Percentiles rank a stretch among this genome's conserved stretches.
These are phyloP conservation scores for Psilocybe cubensis DNA, from an alignment of 768 basidiomycete genomes.

Conservation along the genomic window DNA sequence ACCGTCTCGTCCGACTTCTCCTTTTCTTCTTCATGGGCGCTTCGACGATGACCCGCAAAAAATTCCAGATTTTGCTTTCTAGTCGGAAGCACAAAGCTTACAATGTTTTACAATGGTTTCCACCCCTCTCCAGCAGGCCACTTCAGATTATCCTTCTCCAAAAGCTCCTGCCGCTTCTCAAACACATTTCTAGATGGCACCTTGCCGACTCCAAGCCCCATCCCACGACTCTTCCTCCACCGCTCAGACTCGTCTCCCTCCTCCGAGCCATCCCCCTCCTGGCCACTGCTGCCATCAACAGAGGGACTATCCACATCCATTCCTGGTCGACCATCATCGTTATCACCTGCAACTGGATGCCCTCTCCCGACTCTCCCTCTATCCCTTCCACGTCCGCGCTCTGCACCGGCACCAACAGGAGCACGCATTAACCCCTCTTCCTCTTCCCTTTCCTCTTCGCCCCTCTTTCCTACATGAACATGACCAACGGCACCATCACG, in stretches of 20 bases:
- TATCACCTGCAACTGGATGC: conserved; percentile 32
- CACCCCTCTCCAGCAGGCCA: conserved; percentile 65
- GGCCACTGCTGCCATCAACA: conserved; percentile 33
- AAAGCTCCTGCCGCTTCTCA: conserved; percentile 12
- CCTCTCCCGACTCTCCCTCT: conserved; percentile 35
- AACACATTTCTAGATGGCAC: neutral
- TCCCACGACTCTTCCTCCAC: conserved; percentile 8
- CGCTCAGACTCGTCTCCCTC: conserved; percentile 17
- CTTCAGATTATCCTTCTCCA: conserved; percentile 57
- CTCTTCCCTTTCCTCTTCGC: conserved; percentile 31
- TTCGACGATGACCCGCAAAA: too few species aligned
- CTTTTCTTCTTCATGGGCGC: too few species aligned
- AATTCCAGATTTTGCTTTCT: too few species aligned
- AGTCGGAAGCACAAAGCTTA: too few species aligned
- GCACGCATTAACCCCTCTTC: conserved; percentile 40
- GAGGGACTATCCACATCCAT: conserved; percentile 9
- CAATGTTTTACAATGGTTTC: conserved; percentile 44
- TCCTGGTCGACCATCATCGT: conserved; percentile 32
- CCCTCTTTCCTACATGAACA: conserved; percentile 29
- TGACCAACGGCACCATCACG: conserved; percentile 16
- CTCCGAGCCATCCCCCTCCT: conserved; percentile 27
- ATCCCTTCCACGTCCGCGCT: conserved; percentile 16
- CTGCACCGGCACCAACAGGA: conserved; percentile 33
- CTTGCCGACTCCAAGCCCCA: neutral
- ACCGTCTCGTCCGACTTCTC: too few species aligned